Percentiles rank a stretch among this genome's conserved stretches.
Evolutionary conservation across 495 filamentous ascomycete genomes (phyloP).

Genomic region (Clohesyomyces aquaticus): DNA sequence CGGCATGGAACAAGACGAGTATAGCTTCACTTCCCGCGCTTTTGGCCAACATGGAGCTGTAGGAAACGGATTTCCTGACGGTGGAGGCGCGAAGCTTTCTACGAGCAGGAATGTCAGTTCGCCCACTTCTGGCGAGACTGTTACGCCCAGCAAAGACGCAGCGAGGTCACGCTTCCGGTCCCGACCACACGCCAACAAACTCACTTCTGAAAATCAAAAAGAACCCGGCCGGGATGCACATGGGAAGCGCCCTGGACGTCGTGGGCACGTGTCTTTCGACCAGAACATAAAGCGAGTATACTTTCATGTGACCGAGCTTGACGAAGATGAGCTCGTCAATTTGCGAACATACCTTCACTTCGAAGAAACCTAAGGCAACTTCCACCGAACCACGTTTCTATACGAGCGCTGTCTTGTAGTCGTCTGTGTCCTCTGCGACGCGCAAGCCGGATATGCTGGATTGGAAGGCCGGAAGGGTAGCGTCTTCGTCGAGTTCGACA

Average conservation of each 20-base stretch:
- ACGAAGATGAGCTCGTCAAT: constrained; percentile 84
- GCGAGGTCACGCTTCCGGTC: neutral
- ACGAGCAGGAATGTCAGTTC: neutral
- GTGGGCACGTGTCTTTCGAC: too few relatives aligned
- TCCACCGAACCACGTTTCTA: constrained; percentile 72
- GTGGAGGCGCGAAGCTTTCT: neutral
- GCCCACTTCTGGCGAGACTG: neutral
- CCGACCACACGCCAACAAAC: neutral
- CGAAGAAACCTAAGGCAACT: constrained; percentile 85
- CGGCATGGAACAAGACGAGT: too few relatives aligned
- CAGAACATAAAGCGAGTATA: constrained; percentile 94
- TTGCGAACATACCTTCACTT: constrained; percentile 98
- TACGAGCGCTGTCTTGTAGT: constrained; percentile 95
- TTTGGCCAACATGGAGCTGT: neutral
- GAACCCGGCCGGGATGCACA: too few relatives aligned
- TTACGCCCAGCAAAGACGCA: neutral
- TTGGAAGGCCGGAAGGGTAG: too few relatives aligned
- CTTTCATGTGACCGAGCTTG: constrained; percentile 93
- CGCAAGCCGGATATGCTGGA: too few relatives aligned
- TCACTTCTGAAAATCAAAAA: too few relatives aligned
- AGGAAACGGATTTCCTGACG: neutral
- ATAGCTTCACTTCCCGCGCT: neutral
- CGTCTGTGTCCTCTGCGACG: constrained; percentile 87
- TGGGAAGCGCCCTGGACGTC: too few relatives aligned
- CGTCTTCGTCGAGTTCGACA: too few relatives aligned